Evolutionary conservation across 2,329 filamentous ascomycete species (phyloP), one percentile per base, ranked within the genome.

Genomic region (Penicillium sp.): DNA sequence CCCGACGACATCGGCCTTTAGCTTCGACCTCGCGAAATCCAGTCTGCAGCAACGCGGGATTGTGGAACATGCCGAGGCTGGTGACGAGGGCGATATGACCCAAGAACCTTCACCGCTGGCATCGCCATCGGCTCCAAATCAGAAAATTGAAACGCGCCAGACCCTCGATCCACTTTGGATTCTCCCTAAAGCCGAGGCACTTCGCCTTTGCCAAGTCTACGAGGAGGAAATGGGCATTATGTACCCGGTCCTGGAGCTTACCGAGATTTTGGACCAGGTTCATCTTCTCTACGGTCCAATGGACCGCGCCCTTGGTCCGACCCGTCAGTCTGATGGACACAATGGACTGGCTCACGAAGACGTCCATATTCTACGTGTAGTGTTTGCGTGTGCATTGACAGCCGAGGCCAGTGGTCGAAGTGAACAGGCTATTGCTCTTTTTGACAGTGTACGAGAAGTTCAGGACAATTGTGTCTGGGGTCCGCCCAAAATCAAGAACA

Each of bases 41-140:
- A 96, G 91, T 50, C 81, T 96, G 31, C 88, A 91, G 69, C 91
- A 87, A 55, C 94, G 96, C 86, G 92, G 92, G 8, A 96, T 96
- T 66, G 86, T 86, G 41, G 84, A 86, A 15, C 56, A 57, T 10
- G 57, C 61, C n/a, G 65, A 66, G 10, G 48, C 49, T 9, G 82
- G 80, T 0, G 86, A 87, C 27, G 78, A 73, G 2, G 77, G 82
- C 10, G 87, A 89, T 44, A 82, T 86, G 21, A 81, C 79, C 3
- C 68, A 68, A 59, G 69, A 72, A 41, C 65, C 71, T 27, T 69
- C 74, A 49, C 71, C 75, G 5, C 51, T 76, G 6, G 66, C 70
- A 39, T 69, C 69, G 1, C 68, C 69, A 5, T 67, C 60, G 6
- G 62, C 62, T 4, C 63, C 61, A 4, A 52, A 61, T 48, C 64